Percentiles rank a stretch among this genome's conserved stretches.
Evolutionary conservation across 352 stramenopile species (phyloP).

Genomic region (Peronospora destructor): DNA sequence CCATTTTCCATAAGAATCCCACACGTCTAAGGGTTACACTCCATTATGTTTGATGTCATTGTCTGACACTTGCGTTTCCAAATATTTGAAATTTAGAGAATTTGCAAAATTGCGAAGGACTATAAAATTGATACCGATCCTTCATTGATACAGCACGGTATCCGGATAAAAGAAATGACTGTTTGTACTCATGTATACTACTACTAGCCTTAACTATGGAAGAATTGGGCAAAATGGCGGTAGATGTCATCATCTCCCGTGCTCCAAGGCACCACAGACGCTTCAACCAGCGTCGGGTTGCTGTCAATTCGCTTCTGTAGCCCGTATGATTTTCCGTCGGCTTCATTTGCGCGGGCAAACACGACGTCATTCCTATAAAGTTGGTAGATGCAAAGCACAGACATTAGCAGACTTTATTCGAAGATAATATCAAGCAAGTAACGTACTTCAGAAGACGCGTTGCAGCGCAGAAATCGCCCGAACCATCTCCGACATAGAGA

Average conservation of each 20-base stretch:
- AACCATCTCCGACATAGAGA: conserved; percentile 69
- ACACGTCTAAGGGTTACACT: no score
- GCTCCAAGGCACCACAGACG: conserved; percentile 48
- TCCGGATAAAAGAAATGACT: background rate
- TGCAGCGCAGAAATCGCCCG: conserved; percentile 61
- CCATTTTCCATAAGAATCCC: no score
- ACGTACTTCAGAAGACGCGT: conserved; percentile 46
- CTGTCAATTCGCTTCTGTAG: conserved; percentile 45
- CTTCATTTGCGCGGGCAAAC: conserved; percentile 53
- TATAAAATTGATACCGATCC: background rate
- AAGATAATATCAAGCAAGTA: background rate
- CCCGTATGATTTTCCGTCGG: conserved; percentile 39
- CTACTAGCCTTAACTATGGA: conserved; percentile 4
- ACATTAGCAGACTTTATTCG: background rate
- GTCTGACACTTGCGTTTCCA: no score
- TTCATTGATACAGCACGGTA: background rate
- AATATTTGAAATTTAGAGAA: no score
- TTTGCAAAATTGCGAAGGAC: no score
- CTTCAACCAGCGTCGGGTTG: conserved; percentile 31
- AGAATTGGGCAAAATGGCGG: conserved; percentile 35
- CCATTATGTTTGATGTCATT: no score
- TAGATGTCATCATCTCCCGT: conserved; percentile 63
- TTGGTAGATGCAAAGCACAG: background rate
- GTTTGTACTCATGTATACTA: background rate
- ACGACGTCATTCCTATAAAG: conserved; percentile 42